Base-by-base conservation (phyloP, 1,139 yeast species). In the Yamadazyma epiphylla region DNA sequence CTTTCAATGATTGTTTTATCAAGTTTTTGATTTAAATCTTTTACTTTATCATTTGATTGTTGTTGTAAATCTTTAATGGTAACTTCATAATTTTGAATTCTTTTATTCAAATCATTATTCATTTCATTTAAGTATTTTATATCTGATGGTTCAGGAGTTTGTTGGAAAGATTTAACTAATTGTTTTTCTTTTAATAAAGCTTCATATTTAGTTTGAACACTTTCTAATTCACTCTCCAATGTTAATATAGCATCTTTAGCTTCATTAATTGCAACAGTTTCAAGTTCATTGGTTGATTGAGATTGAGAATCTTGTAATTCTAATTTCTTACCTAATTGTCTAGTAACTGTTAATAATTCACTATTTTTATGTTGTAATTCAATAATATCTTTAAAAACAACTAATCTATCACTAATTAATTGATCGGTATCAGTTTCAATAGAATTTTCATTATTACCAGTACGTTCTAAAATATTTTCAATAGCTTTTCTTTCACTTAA, bases 351-450 rank as follows among this genome's bases (percentile, higher is more conserved):
- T 19, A 88, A 58, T 24, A 89, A 65, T 32, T 84, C 83, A 42
- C 80, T 77, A 51, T 91, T 91, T 53, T 78, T 82, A 36, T 71
- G 63, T 48, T 86, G 84, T 32, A 89, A 63, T 32, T 85, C 95
- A 15, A 71, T 60, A 12, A 84, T 70, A 46, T 71, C 73, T 29
- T 69, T 70, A 57, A 89, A 91, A 6, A 77, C 70, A 1, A 87
- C 80, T 28, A 91, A 62, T 36, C 95, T 70, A 32, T 82, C 81
- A 4, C 88, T 69, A 11, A 91, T 85, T 25, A 87, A 54, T 26
- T 52, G 55, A 44, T 84, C 94, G 1, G 94, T 78, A 48, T 85
- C 95, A 3, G 80, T 67, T 36, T 69, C 76, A 19, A 56, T 50
- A 5, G 47, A 32, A 5, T 46, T 47, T 12, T 46, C 48, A 20